phyloP scores from a whole-genome alignment of 73 alveolate species.

The Blepharisma stoltei region DNA sequence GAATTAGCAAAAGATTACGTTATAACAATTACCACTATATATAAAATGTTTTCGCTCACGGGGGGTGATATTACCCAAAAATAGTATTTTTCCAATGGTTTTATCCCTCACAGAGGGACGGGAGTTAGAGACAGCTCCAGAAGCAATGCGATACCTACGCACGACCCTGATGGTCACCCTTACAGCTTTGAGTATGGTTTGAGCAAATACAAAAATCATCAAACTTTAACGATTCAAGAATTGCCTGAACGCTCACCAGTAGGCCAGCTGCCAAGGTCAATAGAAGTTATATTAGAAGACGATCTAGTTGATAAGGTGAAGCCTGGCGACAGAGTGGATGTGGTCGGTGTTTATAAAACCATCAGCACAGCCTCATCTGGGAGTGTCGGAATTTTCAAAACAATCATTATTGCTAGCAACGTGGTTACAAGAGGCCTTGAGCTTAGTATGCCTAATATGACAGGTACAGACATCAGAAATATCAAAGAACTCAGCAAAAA shows the following conservation, averaged over 20 bases:
- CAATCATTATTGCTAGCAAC: slow-evolving; percentile 76
- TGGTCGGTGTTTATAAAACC: slow-evolving; percentile 91
- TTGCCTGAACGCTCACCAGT: slow-evolving; percentile 99
- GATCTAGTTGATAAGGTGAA: slow-evolving; percentile 95
- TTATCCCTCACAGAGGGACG: slow-evolving; percentile 42
- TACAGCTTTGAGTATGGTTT: slow-evolving; percentile 90
- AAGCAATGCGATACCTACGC: slow-evolving; percentile 76
- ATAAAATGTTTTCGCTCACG: neutral
- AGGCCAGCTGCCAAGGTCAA: slow-evolving; percentile 97
- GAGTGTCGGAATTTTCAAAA: slow-evolving; percentile 70
- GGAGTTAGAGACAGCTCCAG: slow-evolving; percentile 48
- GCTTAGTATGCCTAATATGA: slow-evolving; percentile 63
- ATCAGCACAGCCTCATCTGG: slow-evolving; percentile 57
- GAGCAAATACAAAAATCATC: slow-evolving; percentile 83
- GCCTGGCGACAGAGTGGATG: slow-evolving; percentile 99
- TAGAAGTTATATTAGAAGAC: slow-evolving; percentile 85
- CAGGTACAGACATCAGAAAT: slow-evolving; percentile 77
- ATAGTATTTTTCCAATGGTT: no score
- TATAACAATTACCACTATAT: no score
- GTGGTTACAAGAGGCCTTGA: slow-evolving; percentile 57
- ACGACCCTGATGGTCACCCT: slow-evolving; percentile 87
- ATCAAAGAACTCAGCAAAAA: slow-evolving; percentile 81
- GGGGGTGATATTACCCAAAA: no score
- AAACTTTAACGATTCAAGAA: slow-evolving; percentile 91
- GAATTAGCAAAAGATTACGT: no score